These are phyloP conservation scores for Coleophoma crateriformis DNA, from an alignment of 2,329 filamentous ascomycete species.

Conservation along the genomic window DNA sequence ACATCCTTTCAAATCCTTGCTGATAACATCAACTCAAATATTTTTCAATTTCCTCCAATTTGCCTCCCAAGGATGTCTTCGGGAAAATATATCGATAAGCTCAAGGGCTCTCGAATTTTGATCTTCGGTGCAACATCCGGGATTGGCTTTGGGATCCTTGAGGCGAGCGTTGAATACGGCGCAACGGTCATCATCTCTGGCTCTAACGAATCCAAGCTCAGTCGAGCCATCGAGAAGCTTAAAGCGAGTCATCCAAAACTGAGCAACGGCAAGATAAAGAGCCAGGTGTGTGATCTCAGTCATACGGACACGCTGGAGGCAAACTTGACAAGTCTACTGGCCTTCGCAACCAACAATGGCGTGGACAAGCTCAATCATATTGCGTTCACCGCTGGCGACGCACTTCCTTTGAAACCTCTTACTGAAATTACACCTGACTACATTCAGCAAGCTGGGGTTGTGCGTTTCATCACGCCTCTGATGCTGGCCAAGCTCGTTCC, in stretches of 20 bases:
- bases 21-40: no score
- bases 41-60: no score
- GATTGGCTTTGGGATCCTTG: constrained; percentile 20
- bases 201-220: constrained; percentile 2
- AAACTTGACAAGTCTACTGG: constrained; percentile 38
- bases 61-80: no score
- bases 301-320: constrained; percentile 7
- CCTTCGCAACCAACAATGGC: constrained; percentile 10
- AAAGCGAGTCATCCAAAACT: not conserved
- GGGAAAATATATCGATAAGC: constrained; percentile 18
- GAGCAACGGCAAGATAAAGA: constrained; percentile 1
- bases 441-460: constrained; percentile 10
- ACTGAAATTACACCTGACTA: constrained; percentile 5
- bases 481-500: constrained; percentile 18
- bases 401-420: constrained; percentile 3
- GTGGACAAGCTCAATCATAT: constrained; percentile 18
- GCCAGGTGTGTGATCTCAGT: constrained; percentile 18
- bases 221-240: constrained; percentile 4
- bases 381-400: constrained; percentile 20
- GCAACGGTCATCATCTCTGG: constrained; percentile 15
- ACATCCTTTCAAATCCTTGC: no score
- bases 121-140: constrained; percentile 22
- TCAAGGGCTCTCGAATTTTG: constrained; percentile 18
- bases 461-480: constrained; percentile 19
- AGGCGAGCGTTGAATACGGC: constrained; percentile 17